Base-by-base conservation (phyloP, 2,329 filamentous ascomycete species). In the Neopestalotiopsis clavispora region DNA sequence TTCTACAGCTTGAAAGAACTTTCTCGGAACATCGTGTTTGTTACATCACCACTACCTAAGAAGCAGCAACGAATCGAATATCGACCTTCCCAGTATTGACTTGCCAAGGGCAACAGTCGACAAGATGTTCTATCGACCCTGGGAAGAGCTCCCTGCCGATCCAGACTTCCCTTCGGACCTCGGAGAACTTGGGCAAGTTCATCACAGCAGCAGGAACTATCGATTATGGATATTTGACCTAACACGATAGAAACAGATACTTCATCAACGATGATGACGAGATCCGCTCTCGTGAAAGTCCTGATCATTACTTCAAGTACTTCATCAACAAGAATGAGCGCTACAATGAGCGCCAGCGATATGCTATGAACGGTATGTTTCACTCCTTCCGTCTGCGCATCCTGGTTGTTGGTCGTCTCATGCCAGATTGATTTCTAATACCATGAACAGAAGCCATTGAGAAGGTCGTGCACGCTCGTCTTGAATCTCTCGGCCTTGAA, bases 201-300 rank as follows among this genome's bases (percentile, higher is more conserved):
- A 40, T 38, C 34, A 38, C 34, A 10, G 10, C 6, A 38, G 10
- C 6, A 10, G 10, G 34, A 32, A 9, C n/a, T 68, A 38, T 20
- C 66, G 13, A 40, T 61, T 34, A 17, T n/a, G 12, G 14, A 28
- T 28, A 28, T 28, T 28, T 28, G 13, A 20, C 17, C 67, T 70
- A 13, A 69, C 14, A 65, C 28, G 13, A 28, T 28, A 58, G 58
- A 34, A 32, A 23, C 69, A 95, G 94, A 58, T 97, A 94, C 80
- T 95, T 93, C 77, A 80, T 97, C 80, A 94, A 93, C 73, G 85
- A 90, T 0, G 80, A 90, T 0, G 93, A 95, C 73, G 89, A 95
- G 75, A 87, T 97, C 70, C 90, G 92, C 62, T 90, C 85, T 70
- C 91, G 93, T 67, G 83, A 87, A 28, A 83, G 94, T 45, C 90